phyloP scores from a whole-genome alignment of 1,139 yeast species.

The Komagataea norvegica region DNA sequence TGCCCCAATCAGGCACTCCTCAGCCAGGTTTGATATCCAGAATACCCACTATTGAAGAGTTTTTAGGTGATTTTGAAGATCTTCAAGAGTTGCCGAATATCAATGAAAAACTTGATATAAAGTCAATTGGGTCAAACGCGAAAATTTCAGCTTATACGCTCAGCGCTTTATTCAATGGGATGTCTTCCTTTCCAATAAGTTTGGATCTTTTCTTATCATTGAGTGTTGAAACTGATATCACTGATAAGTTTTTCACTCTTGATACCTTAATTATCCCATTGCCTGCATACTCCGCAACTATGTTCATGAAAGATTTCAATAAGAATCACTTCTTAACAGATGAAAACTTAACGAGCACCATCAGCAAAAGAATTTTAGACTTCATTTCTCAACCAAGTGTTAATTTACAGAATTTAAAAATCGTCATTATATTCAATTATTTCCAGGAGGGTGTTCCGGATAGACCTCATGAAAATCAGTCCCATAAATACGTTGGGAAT shows the following conservation, averaged over 20 bases:
- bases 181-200: conserved; percentile 20
- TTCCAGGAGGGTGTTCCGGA: conserved; percentile 24
- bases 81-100: conserved; percentile 14
- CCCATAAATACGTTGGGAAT: conserved; percentile 25
- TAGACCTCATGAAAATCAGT: conserved; percentile 22
- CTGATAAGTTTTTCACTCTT: conserved; percentile 13
- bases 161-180: conserved; percentile 16
- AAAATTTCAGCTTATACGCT: conserved; percentile 18
- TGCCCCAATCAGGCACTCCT: no score
- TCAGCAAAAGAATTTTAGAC: conserved; percentile 17
- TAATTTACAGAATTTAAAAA: conserved; percentile 15
- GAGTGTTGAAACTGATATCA: conserved; percentile 16
- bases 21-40: no score
- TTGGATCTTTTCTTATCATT: conserved; percentile 21
- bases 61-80: conserved; percentile 24
- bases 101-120: conserved; percentile 13
- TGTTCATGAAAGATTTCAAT: conserved; percentile 21
- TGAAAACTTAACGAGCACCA: conserved; percentile 14
- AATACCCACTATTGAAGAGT: conserved; percentile 22
- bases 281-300: conserved; percentile 20
- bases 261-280: conserved; percentile 23
- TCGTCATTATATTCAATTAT: conserved; percentile 18
- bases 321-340: conserved; percentile 18
- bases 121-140: conserved; percentile 16
- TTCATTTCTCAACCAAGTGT: conserved; percentile 17